A percentile compares a stretch with the other conserved stretches of the same genome.
These are phyloP conservation scores for Trichoderma sp. DNA, from an alignment of 2,329 filamentous ascomycete genomes.

Conservation along the genomic window DNA sequence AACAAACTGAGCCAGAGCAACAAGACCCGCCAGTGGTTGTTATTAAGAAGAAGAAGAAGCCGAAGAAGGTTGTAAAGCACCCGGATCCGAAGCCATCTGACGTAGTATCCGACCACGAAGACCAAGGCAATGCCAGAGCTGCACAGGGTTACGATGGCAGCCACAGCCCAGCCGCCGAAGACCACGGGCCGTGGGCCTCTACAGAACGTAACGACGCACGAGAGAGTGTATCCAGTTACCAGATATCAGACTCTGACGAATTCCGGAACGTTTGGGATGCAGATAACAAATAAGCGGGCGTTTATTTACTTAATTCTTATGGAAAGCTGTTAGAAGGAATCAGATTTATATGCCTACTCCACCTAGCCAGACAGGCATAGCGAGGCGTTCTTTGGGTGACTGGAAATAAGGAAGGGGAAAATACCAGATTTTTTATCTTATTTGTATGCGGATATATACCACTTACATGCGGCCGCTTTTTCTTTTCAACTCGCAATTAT, in stretches of 20 bases:
- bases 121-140: constrained; percentile 27
- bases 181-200: constrained; percentile 28
- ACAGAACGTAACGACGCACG: constrained; percentile 27
- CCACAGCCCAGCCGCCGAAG: constrained; percentile 29
- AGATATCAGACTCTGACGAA: constrained; percentile 47
- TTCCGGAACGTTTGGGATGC: constrained; percentile 53
- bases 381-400: constrained; percentile 35
- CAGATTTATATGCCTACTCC: constrained; percentile 21
- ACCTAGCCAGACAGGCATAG: constrained; percentile 32
- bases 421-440: constrained; percentile 17
- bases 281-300: background rate
- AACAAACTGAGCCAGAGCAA: constrained; percentile 34
- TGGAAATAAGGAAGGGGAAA: constrained; percentile 16
- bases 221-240: constrained; percentile 34
- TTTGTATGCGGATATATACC: constrained; percentile 21
- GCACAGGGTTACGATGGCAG: constrained; percentile 11
- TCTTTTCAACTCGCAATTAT: background rate
- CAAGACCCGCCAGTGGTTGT: constrained; percentile 42
- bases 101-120: constrained; percentile 36
- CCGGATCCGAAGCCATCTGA: constrained; percentile 39
- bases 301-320: constrained; percentile 3
- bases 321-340: constrained; percentile 3
- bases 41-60: constrained; percentile 47
- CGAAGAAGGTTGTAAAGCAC: constrained; percentile 43
- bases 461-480: constrained; percentile 7